phyloP scores from a whole-genome alignment of 1,284 basidiomycete genomes.

The Bondarzewia mesenterica region DNA sequence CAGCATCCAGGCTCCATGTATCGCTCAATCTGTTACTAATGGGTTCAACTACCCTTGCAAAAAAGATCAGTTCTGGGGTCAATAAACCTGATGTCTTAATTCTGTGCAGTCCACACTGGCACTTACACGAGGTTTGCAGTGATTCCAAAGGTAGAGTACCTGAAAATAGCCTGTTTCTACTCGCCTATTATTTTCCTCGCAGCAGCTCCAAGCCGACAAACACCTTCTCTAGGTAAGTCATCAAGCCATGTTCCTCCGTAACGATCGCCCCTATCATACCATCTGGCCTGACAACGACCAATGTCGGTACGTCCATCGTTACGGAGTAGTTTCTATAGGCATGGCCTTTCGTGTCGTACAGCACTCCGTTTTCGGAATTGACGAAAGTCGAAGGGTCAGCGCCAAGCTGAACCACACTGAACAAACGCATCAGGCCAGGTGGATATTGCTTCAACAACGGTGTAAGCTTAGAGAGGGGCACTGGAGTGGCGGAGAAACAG shows the following conservation, averaged over 20 bases:
- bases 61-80: no score
- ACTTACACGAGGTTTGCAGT: no score
- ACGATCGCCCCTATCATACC: constrained; percentile 28
- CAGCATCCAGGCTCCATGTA: no score
- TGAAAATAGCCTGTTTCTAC: no score
- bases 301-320: constrained; percentile 6
- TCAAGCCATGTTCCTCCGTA: constrained; percentile 19
- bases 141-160: no score
- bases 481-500: neutral
- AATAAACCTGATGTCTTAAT: no score
- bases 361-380: neutral
- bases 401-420: constrained; percentile 3
- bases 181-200: no score
- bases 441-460: neutral
- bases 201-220: neutral
- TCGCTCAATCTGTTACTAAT: no score
- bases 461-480: neutral
- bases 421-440: constrained; percentile 1
- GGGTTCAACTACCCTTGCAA: no score
- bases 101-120: no score
- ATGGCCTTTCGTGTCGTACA: constrained; percentile 14
- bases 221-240: constrained; percentile 18
- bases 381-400: neutral
- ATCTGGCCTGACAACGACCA: constrained; percentile 28
- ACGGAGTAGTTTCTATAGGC: constrained; percentile 16